Percentiles rank a stretch among this genome's conserved stretches.
phyloP scores from a whole-genome alignment of 1,139 yeast genomes.

The Debaryomyces nepalensis region DNA sequence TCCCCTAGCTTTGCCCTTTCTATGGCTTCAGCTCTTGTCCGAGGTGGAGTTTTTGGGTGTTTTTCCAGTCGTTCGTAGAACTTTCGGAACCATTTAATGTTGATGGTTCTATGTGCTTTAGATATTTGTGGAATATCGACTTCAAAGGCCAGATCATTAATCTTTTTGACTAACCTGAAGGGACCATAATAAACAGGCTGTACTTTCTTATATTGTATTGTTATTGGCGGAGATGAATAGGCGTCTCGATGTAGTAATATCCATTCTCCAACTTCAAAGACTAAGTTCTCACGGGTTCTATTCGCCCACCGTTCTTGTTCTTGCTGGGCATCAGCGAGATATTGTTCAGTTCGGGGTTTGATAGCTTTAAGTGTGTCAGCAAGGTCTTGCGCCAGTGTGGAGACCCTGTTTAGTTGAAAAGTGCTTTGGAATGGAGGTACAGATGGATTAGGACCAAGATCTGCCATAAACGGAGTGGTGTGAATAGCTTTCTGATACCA shows the following conservation, averaged over 20 bases:
- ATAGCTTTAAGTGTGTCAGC: background rate
- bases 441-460: no score
- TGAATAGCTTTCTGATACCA: no score
- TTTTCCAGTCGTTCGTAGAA: constrained; percentile 1
- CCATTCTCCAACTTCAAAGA: constrained; percentile 7
- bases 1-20: background rate
- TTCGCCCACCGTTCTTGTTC: constrained; percentile 2
- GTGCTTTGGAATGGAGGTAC: background rate
- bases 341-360: constrained; percentile 6
- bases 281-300: background rate
- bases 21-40: constrained; percentile 2
- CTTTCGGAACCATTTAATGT: constrained; percentile 8
- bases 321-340: constrained; percentile 8
- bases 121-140: constrained; percentile 9
- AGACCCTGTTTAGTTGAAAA: background rate
- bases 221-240: background rate
- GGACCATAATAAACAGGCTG: constrained; percentile 11
- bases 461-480: no score
- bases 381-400: background rate
- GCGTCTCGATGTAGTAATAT: constrained; percentile 9
- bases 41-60: constrained; percentile 5
- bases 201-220: constrained; percentile 5
- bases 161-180: constrained; percentile 10
- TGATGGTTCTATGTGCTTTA: constrained; percentile 9
- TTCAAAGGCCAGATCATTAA: constrained; percentile 11